Evolutionary conservation across 192 early-diverging fungal genomes (phyloP).

Genomic region (Backusella mclennaniae): DNA sequence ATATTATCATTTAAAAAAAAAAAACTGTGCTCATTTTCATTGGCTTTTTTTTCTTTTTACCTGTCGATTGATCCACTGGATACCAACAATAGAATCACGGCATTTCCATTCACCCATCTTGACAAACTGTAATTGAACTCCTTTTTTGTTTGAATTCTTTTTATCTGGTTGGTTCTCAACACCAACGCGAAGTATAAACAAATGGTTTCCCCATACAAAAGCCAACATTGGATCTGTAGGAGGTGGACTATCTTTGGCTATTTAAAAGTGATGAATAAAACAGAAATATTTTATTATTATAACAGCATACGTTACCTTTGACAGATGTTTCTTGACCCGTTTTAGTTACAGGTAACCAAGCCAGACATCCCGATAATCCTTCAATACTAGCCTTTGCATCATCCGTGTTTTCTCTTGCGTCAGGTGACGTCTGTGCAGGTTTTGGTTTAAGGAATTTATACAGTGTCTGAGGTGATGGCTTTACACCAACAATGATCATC

Average conservation of each 20-base stretch:
- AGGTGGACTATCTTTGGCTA: conserved; percentile 8
- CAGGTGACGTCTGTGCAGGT: conserved; percentile 15
- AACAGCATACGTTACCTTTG: conserved; percentile 3
- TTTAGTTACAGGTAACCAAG: conserved; percentile 57
- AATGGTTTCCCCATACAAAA: conserved; percentile 55
- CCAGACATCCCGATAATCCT: conserved; percentile 49
- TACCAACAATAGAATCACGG: conserved; percentile 52
- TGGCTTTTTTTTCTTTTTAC: conserved; percentile 16
- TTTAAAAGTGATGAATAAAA: background rate
- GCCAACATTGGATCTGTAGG: conserved; percentile 50
- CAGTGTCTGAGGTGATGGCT: conserved; percentile 55
- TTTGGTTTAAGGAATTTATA: conserved; percentile 57
- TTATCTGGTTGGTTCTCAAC: conserved; percentile 17
- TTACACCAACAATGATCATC: conserved; percentile 59
- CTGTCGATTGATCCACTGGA: conserved; percentile 61
- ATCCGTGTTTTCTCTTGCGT: conserved; percentile 2
- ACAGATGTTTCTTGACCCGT: conserved; percentile 22
- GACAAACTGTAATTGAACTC: conserved; percentile 42
- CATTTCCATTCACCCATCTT: conserved; percentile 53
- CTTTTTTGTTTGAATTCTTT: conserved; percentile 16
- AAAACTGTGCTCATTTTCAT: background rate
- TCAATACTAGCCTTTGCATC: conserved; percentile 11
- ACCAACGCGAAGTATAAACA: conserved; percentile 48
- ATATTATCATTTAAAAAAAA: background rate
- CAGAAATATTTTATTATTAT: background rate